phyloP scores from a whole-genome alignment of 345 rosid genomes.

The Boechera divaricarpa region DNA sequence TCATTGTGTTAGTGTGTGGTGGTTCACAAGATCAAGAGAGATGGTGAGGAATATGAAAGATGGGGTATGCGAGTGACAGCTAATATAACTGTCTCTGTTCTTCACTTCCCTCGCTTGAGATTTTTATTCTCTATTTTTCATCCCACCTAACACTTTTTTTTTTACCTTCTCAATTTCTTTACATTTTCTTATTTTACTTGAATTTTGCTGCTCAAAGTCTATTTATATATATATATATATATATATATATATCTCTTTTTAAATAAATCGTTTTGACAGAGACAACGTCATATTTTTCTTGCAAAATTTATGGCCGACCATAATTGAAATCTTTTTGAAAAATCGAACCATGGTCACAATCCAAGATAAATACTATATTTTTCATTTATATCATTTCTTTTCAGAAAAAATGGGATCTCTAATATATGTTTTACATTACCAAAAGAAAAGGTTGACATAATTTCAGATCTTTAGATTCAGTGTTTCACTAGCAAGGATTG shows the following conservation, averaged over 20 bases:
- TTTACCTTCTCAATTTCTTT: not conserved
- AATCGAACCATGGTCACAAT: not conserved
- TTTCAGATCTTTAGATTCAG: not conserved
- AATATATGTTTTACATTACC: not conserved
- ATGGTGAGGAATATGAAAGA: not conserved
- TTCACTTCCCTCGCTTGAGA: conserved; percentile 6
- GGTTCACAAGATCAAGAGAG: conserved; percentile 1
- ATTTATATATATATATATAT: too few relatives aligned
- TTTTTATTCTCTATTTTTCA: not conserved
- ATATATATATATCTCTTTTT: too few relatives aligned
- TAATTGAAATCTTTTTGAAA: not conserved
- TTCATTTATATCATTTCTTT: not conserved
- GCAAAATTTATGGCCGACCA: not conserved
- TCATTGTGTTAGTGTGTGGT: conserved; percentile 8
- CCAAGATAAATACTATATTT: not conserved
- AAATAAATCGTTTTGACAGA: not conserved
- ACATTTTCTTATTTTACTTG: not conserved
- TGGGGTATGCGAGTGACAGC: not conserved
- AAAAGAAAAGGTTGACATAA: not conserved
- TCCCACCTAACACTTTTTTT: not conserved
- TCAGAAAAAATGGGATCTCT: not conserved
- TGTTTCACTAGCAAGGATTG: not conserved
- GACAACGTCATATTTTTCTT: not conserved
- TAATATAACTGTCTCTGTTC: not conserved
- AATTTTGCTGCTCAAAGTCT: too few relatives aligned